Evolutionary conservation across 1,139 yeast species (phyloP).

Genomic region (Yamadazyma mexicana): DNA sequence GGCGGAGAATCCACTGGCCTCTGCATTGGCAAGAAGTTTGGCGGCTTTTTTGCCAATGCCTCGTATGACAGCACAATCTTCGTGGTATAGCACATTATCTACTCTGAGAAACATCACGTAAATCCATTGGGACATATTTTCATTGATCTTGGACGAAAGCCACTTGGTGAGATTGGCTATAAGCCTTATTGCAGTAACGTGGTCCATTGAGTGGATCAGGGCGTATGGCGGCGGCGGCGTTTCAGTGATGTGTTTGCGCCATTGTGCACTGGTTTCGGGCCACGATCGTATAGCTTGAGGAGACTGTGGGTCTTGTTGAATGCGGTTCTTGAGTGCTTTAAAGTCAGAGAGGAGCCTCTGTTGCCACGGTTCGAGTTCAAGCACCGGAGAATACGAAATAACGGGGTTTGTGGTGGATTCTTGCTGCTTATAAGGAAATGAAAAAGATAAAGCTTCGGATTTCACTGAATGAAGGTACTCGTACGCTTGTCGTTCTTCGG

Average conservation of each 20-base stretch:
- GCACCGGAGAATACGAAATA: too few relatives aligned
- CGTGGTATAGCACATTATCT: conserved; percentile 33
- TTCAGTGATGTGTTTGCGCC: conserved; percentile 33
- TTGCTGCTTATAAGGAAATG: conserved; percentile 3
- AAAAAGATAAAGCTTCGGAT: conserved; percentile 25
- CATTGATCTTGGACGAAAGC: conserved; percentile 33
- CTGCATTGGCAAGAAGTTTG: conserved; percentile 19
- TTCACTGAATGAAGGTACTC: conserved; percentile 30
- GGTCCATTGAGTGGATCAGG: conserved; percentile 24
- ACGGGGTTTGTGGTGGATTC: conserved; percentile 3
- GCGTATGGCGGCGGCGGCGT: conserved; percentile 29
- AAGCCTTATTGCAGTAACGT: conserved; percentile 34
- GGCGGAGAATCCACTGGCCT: conserved; percentile 11
- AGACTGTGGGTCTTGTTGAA: neutral
- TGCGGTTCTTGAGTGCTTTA: neutral
- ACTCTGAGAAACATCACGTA: conserved; percentile 35
- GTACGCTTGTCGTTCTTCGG: too few relatives aligned
- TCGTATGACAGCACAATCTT: conserved; percentile 36
- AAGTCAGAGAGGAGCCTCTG: neutral
- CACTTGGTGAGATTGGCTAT: conserved; percentile 39
- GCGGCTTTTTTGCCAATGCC: conserved; percentile 43
- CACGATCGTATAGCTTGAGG: neutral
- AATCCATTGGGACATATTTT: conserved; percentile 39
- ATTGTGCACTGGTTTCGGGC: conserved; percentile 26
- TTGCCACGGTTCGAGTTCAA: too few relatives aligned